A percentile compares a stretch with the other conserved stretches of the same genome.
These are phyloP conservation scores for Penicillium atrosanguineum DNA, from an alignment of 495 filamentous ascomycete species.

Conservation along the genomic window DNA sequence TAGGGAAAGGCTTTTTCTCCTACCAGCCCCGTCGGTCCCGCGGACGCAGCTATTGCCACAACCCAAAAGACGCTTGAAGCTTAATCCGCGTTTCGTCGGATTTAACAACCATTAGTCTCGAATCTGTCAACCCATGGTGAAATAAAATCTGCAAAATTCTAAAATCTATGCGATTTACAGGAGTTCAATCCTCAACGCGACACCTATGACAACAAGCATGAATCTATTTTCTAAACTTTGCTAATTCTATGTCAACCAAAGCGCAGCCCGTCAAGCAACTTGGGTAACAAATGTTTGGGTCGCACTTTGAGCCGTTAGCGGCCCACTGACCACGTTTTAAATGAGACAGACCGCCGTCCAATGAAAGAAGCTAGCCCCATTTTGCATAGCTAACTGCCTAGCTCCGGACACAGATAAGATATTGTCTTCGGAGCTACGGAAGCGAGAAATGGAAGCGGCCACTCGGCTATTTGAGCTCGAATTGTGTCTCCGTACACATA, in stretches of 20 bases:
- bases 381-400: conserved; percentile 4
- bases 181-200: not conserved
- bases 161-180: conserved; percentile 2
- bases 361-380: conserved; percentile 3
- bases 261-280: conserved; percentile 2
- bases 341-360: conserved; percentile 23
- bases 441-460: not conserved
- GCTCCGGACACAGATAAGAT: conserved; percentile 13
- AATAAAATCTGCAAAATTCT: conserved; percentile 2
- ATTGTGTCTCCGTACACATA: not conserved
- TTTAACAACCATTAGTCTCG: not conserved
- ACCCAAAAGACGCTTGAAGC: not conserved
- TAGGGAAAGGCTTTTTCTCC: not conserved
- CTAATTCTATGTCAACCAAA: not conserved
- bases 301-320: not conserved
- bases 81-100: not conserved
- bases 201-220: not conserved
- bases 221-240: not conserved
- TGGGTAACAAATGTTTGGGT: conserved; percentile 1
- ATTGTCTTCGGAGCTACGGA: not conserved
- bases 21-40: not conserved
- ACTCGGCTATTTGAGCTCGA: conserved; percentile 5
- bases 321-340: conserved; percentile 13
- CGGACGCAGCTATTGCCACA: conserved; percentile 7
- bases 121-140: not conserved